Base-by-base conservation (phyloP, 2,329 filamentous ascomycete species). In the Fusarium circinatum region DNA sequence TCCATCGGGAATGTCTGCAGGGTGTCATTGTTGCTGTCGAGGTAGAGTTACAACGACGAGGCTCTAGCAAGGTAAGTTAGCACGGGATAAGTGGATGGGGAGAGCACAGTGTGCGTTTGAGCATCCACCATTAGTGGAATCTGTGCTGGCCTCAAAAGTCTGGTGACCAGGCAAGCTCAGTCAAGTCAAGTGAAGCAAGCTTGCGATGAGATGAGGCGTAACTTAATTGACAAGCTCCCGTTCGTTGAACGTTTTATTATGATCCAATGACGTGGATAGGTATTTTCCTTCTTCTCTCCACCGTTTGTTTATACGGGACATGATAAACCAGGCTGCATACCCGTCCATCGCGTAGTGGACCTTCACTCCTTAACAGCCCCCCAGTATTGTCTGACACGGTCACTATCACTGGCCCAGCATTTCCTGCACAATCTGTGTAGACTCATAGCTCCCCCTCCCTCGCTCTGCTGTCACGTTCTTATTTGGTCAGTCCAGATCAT, bases 1-100 rank as follows among this genome's bases (percentile, higher is more conserved):
- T 70, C 67, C 47, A 71, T 59, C 62, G 70, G 71, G 58, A 71
- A 74, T 63, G 62, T 68, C 44, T 74, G 47, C 67, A 74, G 67
- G 70, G 49, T 74, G 49, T 61, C 64, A 62, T 47, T 64, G 71
- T 68, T 74, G 67, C 67, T 74, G 71, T 68, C 56, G 49, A 74
- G 39, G 71, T 74, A 74, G 58, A 74, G 71, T 65, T 61, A 74
- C 71, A 74, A 74, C 26, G 38, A 69, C 45, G 65, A 73, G 65
- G 70, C 70, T 73, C 70, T 54, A 34, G 32, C 32, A 34, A 8
- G 32, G 32, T 34, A 51, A 20, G 48, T 51, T 51, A 55, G 57
- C 55, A 38, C 34, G 22, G 62, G 41, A 62, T 61, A 52, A 74
- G 71, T 68, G 67, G 71, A 47, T 32, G 39, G 44, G 41, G 49